Conservation (phyloP, 129 eudicot species). For the Flaveria ramosissima region DNA sequence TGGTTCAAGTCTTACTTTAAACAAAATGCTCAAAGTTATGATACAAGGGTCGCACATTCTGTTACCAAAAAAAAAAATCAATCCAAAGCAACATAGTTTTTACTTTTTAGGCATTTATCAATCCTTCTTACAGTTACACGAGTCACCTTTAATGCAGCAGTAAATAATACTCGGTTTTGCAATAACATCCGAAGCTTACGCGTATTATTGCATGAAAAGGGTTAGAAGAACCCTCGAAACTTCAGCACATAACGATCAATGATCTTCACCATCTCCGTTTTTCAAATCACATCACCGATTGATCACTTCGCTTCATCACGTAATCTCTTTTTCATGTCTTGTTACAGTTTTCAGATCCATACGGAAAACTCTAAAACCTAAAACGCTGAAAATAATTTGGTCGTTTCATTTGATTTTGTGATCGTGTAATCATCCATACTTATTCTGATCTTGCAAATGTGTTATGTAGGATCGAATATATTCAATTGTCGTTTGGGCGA, state of each 20-base stretch:
- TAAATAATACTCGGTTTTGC: not conserved
- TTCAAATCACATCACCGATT: not conserved
- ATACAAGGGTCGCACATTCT: no score
- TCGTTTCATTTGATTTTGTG: not conserved
- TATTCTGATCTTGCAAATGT: not conserved
- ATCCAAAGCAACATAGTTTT: no score
- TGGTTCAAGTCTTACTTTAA: no score
- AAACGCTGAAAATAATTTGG: not conserved
- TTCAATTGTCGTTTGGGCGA: slow-evolving; percentile 12
- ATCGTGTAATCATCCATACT: not conserved
- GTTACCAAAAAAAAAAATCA: no score
- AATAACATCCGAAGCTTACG: not conserved
- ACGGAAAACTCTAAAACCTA: not conserved
- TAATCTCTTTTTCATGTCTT: not conserved
- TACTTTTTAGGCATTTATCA: no score
- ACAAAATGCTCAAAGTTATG: no score
- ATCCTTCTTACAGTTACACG: no score
- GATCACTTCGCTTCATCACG: not conserved
- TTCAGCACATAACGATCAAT: not conserved
- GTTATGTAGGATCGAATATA: not conserved
- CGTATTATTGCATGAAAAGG: slow-evolving; percentile 8
- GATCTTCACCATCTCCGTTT: not conserved
- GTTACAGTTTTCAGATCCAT: not conserved
- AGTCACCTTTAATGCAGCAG: no score
- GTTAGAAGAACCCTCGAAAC: not conserved